These are phyloP conservation scores for Hypoxylon lenormandii DNA, from an alignment of 495 filamentous ascomycete genomes.

Conservation along the genomic window DNA sequence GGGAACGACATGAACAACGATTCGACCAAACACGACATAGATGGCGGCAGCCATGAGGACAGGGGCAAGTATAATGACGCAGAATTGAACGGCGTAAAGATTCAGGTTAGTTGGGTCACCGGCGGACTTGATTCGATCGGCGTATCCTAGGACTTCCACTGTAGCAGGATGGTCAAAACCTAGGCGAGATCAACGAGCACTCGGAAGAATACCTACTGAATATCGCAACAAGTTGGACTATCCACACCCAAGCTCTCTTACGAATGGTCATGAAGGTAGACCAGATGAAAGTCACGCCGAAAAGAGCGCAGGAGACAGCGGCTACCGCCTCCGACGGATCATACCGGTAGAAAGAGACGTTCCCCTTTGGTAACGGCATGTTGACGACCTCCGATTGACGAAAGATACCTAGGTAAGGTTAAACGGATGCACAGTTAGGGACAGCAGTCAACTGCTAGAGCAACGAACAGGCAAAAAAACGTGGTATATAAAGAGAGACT, in stretches of 20 bases:
- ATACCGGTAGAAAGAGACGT: slow-evolving; percentile 48
- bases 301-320: slow-evolving; percentile 47
- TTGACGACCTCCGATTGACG: slow-evolving; percentile 1
- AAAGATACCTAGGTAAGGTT: background rate
- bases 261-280: slow-evolving; percentile 58
- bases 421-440: no score
- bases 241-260: slow-evolving; percentile 61
- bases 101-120: slow-evolving; percentile 49
- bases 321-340: slow-evolving; percentile 50
- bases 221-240: slow-evolving; percentile 59
- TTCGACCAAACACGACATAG: slow-evolving; percentile 56
- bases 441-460: no score
- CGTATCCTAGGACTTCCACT: slow-evolving; percentile 65
- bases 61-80: slow-evolving; percentile 54
- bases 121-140: slow-evolving; percentile 53
- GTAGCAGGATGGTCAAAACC: slow-evolving; percentile 10
- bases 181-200: background rate
- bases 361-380: slow-evolving; percentile 15
- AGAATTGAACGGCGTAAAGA: slow-evolving; percentile 52
- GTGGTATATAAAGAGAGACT: no score
- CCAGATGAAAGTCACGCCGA: slow-evolving; percentile 50
- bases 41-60: slow-evolving; percentile 55
- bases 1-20: slow-evolving; percentile 61
- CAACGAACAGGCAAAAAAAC: no score
- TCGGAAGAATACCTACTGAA: slow-evolving; percentile 52